Conservation (phyloP, 1,284 basidiomycete genomes). For the Malassezia yamatoensis region DNA sequence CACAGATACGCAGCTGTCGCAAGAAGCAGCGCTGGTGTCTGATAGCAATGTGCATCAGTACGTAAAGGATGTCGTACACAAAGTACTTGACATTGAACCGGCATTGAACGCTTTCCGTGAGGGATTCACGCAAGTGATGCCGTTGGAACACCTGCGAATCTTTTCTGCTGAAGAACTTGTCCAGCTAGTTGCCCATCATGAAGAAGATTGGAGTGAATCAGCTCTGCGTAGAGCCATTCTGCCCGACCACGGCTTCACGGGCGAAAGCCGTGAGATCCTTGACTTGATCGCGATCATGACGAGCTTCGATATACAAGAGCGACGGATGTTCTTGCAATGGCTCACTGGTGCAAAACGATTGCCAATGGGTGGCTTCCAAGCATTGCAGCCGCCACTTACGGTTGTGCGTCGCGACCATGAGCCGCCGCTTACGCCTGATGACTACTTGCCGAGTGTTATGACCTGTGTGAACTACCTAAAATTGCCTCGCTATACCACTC, state of each 20-base stretch:
- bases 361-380: constrained; percentile 84
- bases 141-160: constrained; percentile 73
- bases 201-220: constrained; percentile 57
- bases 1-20: constrained; percentile 52
- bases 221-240: constrained; percentile 84
- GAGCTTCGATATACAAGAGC: constrained; percentile 61
- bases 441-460: constrained; percentile 95
- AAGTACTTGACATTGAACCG: constrained; percentile 26
- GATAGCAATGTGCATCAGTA: constrained; percentile 80
- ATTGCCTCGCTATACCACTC: constrained; percentile 39
- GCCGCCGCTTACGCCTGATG: constrained; percentile 64
- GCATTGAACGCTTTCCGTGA: constrained; percentile 45
- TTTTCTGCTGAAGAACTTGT: constrained; percentile 89
- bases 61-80: constrained; percentile 54
- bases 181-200: constrained; percentile 84
- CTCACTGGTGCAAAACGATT: constrained; percentile 70
- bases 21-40: constrained; percentile 84
- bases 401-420: constrained; percentile 96
- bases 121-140: constrained; percentile 66
- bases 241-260: constrained; percentile 95
- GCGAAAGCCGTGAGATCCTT: constrained; percentile 78
- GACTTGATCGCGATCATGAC: constrained; percentile 80
- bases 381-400: constrained; percentile 83
- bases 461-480: constrained; percentile 72
- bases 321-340: constrained; percentile 87